A percentile compares a stretch with the other conserved stretches of the same genome.
These are phyloP conservation scores for Emmonsiellopsis sp. DNA, from an alignment of 2,329 filamentous ascomycete species.

Conservation along the genomic window DNA sequence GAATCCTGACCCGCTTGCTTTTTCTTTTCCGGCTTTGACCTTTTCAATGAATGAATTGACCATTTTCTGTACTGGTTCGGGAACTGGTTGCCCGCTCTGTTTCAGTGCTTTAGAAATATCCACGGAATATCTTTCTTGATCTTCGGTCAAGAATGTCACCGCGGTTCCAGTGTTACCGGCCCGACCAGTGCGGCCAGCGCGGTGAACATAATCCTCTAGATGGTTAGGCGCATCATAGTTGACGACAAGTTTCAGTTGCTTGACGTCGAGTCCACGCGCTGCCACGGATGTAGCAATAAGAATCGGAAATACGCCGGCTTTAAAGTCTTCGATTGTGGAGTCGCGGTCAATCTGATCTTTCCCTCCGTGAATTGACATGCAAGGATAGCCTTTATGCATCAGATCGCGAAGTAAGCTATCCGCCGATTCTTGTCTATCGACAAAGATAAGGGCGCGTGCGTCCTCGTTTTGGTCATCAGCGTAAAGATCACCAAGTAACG, in stretches of 20 bases:
- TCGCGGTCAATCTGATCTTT: slow-evolving; percentile 92
- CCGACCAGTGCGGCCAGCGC: slow-evolving; percentile 84
- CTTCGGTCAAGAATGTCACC: slow-evolving; percentile 84
- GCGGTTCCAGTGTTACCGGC: slow-evolving; percentile 92
- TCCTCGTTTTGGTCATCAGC: slow-evolving; percentile 68
- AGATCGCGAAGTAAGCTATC: slow-evolving; percentile 71
- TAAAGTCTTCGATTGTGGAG: slow-evolving; percentile 88
- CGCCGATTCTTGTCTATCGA: slow-evolving; percentile 83
- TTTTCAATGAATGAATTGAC: slow-evolving; percentile 71
- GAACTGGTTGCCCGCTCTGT: slow-evolving; percentile 78
- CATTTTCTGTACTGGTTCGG: slow-evolving; percentile 56
- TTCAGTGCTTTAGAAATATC: slow-evolving; percentile 88
- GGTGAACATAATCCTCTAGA: slow-evolving; percentile 92
- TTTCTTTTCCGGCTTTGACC: slow-evolving; percentile 85
- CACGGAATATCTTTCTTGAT: slow-evolving; percentile 82
- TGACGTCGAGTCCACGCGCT: slow-evolving; percentile 88
- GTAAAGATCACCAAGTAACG: slow-evolving; percentile 80
- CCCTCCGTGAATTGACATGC: slow-evolving; percentile 87
- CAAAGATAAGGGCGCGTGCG: slow-evolving; percentile 80
- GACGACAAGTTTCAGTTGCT: slow-evolving; percentile 89
- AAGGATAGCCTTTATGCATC: slow-evolving; percentile 76
- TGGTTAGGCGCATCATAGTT: slow-evolving; percentile 94
- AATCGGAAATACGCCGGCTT: slow-evolving; percentile 79
- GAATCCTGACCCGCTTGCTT: slow-evolving; percentile 74
- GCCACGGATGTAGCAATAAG: slow-evolving; percentile 93